Evolutionary conservation across 148 eudicot genomes (phyloP).

Genomic region (Fallopia convolvulus): DNA sequence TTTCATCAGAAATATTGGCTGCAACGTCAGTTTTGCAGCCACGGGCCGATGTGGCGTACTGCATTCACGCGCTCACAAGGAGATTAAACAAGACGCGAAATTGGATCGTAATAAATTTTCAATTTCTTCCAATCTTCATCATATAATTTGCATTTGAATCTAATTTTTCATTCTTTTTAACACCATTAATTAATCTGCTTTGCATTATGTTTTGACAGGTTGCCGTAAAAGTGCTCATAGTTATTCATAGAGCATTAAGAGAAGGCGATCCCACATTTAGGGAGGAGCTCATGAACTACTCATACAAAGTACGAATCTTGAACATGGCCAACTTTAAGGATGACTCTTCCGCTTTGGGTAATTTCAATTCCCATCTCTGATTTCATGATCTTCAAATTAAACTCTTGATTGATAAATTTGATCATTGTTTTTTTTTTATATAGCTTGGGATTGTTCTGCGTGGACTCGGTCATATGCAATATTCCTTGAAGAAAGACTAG

Average conservation of each 20-base stretch:
- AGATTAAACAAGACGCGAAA: constrained; percentile 84
- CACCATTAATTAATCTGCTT: neutral
- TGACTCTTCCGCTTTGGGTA: constrained; percentile 89
- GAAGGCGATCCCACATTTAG: constrained; percentile 90
- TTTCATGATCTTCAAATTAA: neutral
- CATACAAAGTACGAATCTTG: constrained; percentile 58
- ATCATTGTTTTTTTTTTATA: neutral
- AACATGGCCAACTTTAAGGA: constrained; percentile 88
- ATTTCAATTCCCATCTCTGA: neutral
- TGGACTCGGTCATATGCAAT: constrained; percentile 94
- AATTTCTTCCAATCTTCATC: neutral
- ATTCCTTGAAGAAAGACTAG: constrained; percentile 83
- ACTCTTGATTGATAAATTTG: neutral
- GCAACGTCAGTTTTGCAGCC: constrained; percentile 72
- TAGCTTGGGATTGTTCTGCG: constrained; percentile 98
- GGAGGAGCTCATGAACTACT: constrained; percentile 76
- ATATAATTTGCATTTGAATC: neutral
- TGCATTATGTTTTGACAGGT: constrained; percentile 34
- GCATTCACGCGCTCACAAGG: constrained; percentile 80
- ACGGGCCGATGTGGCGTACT: constrained; percentile 89
- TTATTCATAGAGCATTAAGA: constrained; percentile 74
- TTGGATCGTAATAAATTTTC: constrained; percentile 61
- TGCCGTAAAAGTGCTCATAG: constrained; percentile 79
- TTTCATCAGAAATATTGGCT: constrained; percentile 54
- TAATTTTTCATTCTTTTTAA: neutral